phyloP scores from a whole-genome alignment of 164 flowering plant genomes.

The Aristolochia contorta region DNA sequence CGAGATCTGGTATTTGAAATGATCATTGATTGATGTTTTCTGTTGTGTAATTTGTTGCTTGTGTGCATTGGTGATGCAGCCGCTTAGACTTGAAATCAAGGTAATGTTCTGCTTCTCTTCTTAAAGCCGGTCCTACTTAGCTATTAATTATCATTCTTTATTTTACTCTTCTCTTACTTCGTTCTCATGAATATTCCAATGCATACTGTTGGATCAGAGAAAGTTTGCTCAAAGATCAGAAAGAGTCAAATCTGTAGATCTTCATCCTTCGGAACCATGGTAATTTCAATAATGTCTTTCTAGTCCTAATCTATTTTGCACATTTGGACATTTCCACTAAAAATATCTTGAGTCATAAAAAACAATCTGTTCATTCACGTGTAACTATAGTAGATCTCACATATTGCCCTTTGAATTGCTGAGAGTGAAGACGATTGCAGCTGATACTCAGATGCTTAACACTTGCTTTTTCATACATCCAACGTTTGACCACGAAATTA shows the following conservation, averaged over 20 bases:
- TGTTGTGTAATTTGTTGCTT: neutral
- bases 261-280: slow-evolving; percentile 90
- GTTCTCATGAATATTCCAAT: slow-evolving; percentile 2
- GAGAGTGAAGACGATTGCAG: too few relatives aligned
- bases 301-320: too few relatives aligned
- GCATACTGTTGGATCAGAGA: slow-evolving; percentile 39
- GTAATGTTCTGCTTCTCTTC: slow-evolving; percentile 22
- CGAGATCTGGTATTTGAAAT: too few relatives aligned
- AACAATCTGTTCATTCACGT: too few relatives aligned
- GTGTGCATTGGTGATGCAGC: slow-evolving; percentile 32
- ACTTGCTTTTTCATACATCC: too few relatives aligned
- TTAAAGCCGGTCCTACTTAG: neutral
- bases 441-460: too few relatives aligned
- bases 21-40: neutral
- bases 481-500: too few relatives aligned
- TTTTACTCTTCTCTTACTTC: neutral
- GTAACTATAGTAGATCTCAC: too few relatives aligned
- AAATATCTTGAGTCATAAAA: too few relatives aligned
- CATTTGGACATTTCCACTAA: too few relatives aligned
- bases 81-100: slow-evolving; percentile 92
- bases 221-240: slow-evolving; percentile 91
- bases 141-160: neutral
- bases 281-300: slow-evolving; percentile 8
- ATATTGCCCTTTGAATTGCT: too few relatives aligned
- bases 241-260: slow-evolving; percentile 85